These are phyloP conservation scores for Clavispora carvajalis DNA, from an alignment of 805 yeast genomes.

Conservation along the genomic window DNA sequence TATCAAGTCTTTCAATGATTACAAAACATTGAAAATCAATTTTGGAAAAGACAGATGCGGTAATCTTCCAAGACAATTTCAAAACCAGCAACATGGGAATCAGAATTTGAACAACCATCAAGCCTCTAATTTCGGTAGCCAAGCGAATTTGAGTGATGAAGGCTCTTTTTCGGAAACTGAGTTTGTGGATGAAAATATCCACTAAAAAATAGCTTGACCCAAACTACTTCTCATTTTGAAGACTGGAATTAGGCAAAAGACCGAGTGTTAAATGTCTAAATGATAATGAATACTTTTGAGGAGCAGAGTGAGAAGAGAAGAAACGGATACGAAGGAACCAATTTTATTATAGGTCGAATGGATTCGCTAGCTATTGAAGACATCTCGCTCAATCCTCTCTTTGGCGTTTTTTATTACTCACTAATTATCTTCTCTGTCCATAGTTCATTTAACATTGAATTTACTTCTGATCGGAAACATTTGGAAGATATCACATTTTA, in stretches of 20 bases:
- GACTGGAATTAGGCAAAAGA: neutral
- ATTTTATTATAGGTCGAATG: too few relatives aligned
- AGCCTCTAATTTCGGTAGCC: neutral
- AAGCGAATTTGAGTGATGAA: conserved; percentile 1
- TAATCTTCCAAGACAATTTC: conserved; percentile 78
- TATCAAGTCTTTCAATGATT: conserved; percentile 65
- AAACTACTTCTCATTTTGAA: neutral
- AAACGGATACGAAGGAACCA: neutral
- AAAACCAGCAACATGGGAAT: conserved; percentile 19
- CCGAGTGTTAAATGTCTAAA: neutral
- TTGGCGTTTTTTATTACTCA: conserved; percentile 1
- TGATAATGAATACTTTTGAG: neutral
- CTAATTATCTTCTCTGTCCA: conserved; percentile 2
- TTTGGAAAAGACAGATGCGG: conserved; percentile 66
- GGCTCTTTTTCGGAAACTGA: conserved; percentile 9
- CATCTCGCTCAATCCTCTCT: neutral
- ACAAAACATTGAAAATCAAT: conserved; percentile 63
- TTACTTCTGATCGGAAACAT: neutral
- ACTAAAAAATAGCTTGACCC: neutral
- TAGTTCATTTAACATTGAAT: neutral
- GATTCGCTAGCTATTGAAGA: neutral
- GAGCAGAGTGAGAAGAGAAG: neutral
- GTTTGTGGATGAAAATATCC: conserved; percentile 1
- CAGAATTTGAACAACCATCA: neutral
- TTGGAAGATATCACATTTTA: conserved; percentile 17